Conservation (phyloP, 805 yeast genomes). For the Pichia cabralensis region DNA sequence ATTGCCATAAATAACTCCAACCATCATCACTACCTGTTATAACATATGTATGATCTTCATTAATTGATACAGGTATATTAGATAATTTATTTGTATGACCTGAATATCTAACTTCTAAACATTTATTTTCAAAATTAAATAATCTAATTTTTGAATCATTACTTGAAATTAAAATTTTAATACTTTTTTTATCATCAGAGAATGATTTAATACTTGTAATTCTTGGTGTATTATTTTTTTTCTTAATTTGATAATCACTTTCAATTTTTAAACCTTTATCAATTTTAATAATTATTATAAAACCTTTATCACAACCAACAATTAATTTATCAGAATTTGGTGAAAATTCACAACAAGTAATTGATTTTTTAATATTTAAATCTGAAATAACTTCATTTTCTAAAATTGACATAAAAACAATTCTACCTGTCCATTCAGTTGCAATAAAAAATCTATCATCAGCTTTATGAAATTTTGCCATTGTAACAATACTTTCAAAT, state of each 20-base stretch:
- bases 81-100: constrained; percentile 67
- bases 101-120: constrained; percentile 55
- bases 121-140: constrained; percentile 42
- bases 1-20: constrained; percentile 73
- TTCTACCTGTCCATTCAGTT: constrained; percentile 67
- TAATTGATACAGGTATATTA: constrained; percentile 57
- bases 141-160: constrained; percentile 75
- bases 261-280: constrained; percentile 38
- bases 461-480: constrained; percentile 67
- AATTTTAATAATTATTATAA: constrained; percentile 48
- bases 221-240: constrained; percentile 40
- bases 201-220: constrained; percentile 67
- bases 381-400: constrained; percentile 57
- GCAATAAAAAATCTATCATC: constrained; percentile 84
- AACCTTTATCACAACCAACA: constrained; percentile 77
- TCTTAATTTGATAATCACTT: constrained; percentile 36
- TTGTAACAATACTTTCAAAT: constrained; percentile 77
- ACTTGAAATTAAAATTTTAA: constrained; percentile 49
- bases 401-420: constrained; percentile 77
- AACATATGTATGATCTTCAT: constrained; percentile 48
- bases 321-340: constrained; percentile 52
- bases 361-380: constrained; percentile 45
- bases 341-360: constrained; percentile 68
- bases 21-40: constrained; percentile 84
- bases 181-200: constrained; percentile 8